Percentiles rank a stretch among this genome's conserved stretches.
Conservation (phyloP, 163 green algal genomes). For the Scenedesmus sp. region DNA sequence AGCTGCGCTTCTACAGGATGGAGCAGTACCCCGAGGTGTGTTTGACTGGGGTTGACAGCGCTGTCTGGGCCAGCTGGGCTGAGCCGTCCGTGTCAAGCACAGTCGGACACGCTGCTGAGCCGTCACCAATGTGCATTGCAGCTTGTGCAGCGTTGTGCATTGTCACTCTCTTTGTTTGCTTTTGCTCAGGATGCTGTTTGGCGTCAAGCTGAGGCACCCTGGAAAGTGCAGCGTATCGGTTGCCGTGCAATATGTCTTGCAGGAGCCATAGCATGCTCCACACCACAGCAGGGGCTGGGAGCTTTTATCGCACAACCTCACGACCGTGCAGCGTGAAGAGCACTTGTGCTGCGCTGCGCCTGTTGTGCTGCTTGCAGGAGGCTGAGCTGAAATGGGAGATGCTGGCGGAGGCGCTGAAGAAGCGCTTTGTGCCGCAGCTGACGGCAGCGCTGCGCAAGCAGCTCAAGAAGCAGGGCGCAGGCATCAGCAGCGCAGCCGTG, state of each 20-base stretch:
- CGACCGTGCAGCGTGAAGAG: no score
- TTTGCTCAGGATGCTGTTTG: no score
- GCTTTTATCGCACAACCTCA: no score
- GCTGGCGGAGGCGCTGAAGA: no score
- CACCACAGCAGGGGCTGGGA: no score
- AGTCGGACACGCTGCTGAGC: not conserved
- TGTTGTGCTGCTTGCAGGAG: slow-evolving; percentile 49
- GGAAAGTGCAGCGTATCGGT: no score
- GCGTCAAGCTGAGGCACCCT: no score
- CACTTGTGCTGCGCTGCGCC: not conserved
- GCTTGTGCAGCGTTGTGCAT: no score
- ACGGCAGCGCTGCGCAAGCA: slow-evolving; percentile 73
- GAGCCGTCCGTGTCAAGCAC: no score
- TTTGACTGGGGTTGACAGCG: not conserved
- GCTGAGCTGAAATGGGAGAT: slow-evolving; percentile 79
- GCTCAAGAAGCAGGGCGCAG: slow-evolving; percentile 1
- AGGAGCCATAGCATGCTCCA: no score
- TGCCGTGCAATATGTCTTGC: no score
- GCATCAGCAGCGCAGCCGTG: not conserved
- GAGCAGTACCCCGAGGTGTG: slow-evolving; percentile 47
- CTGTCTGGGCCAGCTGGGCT: not conserved
- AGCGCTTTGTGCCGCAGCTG: slow-evolving; percentile 81
- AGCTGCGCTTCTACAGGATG: slow-evolving; percentile 70
- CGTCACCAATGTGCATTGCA: not conserved
- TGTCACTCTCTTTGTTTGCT: no score